These are phyloP conservation scores for Rhizophagus clarus DNA, from an alignment of 192 early-diverging fungal species.

Conservation along the genomic window DNA sequence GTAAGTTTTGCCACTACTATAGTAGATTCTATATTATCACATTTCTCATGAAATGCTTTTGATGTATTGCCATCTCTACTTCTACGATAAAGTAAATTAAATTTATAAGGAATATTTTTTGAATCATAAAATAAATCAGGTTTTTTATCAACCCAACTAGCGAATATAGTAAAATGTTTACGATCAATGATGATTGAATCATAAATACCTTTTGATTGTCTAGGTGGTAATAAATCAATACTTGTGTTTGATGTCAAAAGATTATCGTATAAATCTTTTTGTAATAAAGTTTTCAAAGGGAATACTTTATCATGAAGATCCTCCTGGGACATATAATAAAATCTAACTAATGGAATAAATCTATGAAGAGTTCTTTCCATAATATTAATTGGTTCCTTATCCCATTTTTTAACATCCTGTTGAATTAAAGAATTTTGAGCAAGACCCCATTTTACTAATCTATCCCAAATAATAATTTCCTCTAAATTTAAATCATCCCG, in stretches of 20 bases:
- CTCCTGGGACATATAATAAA: not conserved
- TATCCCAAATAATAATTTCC: not conserved
- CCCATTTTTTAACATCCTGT: not conserved
- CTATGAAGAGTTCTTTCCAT: not conserved
- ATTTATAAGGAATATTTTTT: not conserved
- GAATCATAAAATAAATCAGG: not conserved
- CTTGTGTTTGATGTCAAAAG: not conserved
- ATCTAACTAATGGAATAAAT: not conserved
- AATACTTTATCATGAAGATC: conserved; percentile 1
- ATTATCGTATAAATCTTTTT: not conserved
- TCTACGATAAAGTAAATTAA: not conserved
- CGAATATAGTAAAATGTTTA: not conserved
- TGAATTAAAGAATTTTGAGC: not conserved
- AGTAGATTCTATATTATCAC: not conserved
- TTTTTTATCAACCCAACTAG: conserved; percentile 1
- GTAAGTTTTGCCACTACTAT: not conserved
- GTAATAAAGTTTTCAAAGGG: not conserved
- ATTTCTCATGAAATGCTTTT: not conserved
- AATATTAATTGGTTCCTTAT: not conserved
- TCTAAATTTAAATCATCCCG: not conserved
- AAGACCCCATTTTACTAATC: not conserved
- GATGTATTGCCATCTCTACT: not conserved
- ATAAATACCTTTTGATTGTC: not conserved
- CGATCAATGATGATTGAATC: conserved; percentile 1
- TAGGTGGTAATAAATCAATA: not conserved